Base-by-base conservation (phyloP, 441 rosid genomes). In the Hura crepitans region DNA sequence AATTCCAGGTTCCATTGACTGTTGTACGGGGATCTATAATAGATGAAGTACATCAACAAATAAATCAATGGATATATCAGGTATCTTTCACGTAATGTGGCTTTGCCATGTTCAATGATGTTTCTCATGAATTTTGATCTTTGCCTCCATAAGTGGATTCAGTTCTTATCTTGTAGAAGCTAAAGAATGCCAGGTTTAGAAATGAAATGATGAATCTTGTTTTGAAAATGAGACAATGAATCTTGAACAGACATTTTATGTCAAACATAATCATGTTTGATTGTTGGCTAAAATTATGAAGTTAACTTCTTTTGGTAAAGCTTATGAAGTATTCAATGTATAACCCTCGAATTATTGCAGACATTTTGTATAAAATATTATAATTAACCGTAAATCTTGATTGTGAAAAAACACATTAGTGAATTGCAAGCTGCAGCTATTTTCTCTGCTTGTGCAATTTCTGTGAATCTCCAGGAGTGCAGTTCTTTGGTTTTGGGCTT, bases 61-160 rank as follows among this genome's bases (percentile, higher is more conserved):
- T 91, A 80, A 91, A 85, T 80, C 78, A 85, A 53, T 96, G 98
- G 97, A 87, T 93, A 79, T 89, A 91, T 81, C 97, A 93, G 98
- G 99, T 96, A 64, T 61, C 47, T 33, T 62, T 58, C 69, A 45
- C 30, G 30, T 67, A 64, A 58, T 55, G 39, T 55, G 37, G 35
- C 62, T 43, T 51, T 67, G 47, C 58, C 42, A 31, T 74, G 1
- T 47, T 66, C n/a, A 23, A 27, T 70, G 17, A 23, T 5, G 56
- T 47, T 47, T 49, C 47, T 45, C 27, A 27, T 49, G 47, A 22
- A 42, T 17, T 31, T 43, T 31, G 39, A 35, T 59, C 23, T 10
- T 18, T 47, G 45, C 66, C 33, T 49, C 18, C 42, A 66, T 39
- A 27, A 62, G 39, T 4, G 47, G 57, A 66, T 22, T 33, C 37